These are phyloP conservation scores for Gossypium rotundifolium DNA, from an alignment of 345 rosid genomes.

Conservation along the genomic window DNA sequence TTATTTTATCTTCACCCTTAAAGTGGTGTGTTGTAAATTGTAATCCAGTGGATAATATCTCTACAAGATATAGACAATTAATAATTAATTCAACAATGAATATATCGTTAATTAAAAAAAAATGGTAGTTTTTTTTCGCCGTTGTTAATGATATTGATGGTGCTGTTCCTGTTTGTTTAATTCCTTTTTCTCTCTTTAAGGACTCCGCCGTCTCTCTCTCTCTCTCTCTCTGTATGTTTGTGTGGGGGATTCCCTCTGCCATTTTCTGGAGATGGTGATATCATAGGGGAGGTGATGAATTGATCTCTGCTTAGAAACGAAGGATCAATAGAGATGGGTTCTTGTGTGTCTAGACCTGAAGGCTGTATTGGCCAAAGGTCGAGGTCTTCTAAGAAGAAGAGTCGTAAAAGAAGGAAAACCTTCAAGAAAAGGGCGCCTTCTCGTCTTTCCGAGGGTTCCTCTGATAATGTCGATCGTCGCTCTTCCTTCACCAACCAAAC, in stretches of 20 bases:
- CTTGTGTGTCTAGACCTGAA: conserved; percentile 69
- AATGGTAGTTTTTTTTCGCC: background rate
- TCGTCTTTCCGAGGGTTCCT: conserved; percentile 48
- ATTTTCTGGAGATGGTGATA: background rate
- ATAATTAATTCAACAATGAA: background rate
- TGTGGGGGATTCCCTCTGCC: background rate
- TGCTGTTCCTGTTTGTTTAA: background rate
- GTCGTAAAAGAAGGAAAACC: conserved; percentile 37
- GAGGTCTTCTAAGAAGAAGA: conserved; percentile 49
- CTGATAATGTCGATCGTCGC: conserved; percentile 42
- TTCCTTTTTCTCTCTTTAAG: background rate
- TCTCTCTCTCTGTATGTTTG: background rate
- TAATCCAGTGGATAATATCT: too few species aligned
- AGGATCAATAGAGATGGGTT: conserved; percentile 40
- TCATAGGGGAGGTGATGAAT: background rate
- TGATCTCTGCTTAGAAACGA: background rate
- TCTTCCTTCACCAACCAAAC: conserved; percentile 48
- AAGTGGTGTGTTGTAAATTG: too few species aligned
- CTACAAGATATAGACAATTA: too few species aligned
- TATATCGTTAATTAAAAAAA: background rate
- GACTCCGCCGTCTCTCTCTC: background rate
- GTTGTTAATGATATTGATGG: background rate
- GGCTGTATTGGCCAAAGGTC: conserved; percentile 60
- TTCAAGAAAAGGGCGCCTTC: conserved; percentile 26
- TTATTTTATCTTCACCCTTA: too few species aligned